These are phyloP conservation scores for Mycena metata DNA, from an alignment of 768 basidiomycete species.

Conservation along the genomic window DNA sequence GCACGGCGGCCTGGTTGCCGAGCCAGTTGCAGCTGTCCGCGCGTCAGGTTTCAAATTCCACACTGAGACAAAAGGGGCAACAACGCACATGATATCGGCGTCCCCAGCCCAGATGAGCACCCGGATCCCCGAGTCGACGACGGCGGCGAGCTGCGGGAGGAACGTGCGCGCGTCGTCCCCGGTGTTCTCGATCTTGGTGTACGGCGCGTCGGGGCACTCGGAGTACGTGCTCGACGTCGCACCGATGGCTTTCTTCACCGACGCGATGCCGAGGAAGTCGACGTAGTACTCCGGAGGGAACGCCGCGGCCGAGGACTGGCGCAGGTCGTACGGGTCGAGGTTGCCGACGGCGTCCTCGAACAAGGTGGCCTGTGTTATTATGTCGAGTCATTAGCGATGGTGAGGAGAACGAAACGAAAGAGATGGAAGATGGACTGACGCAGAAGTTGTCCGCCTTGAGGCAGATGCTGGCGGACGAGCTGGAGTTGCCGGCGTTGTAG, in stretches of 20 bases:
- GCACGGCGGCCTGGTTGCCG: slow-evolving; percentile 56
- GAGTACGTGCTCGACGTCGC: slow-evolving; percentile 59
- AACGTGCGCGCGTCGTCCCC: slow-evolving; percentile 74
- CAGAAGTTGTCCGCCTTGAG: slow-evolving; percentile 65
- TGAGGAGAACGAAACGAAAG: too few species aligned
- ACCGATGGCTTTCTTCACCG: slow-evolving; percentile 61
- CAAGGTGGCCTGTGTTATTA: slow-evolving; percentile 39
- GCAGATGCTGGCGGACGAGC: slow-evolving; percentile 64
- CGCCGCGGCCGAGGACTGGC: slow-evolving; percentile 63
- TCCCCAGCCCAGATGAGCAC: slow-evolving; percentile 65
- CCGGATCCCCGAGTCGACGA: slow-evolving; percentile 59
- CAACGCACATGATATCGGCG: slow-evolving; percentile 64
- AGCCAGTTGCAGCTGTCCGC: slow-evolving; percentile 60
- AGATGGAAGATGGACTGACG: slow-evolving; percentile 55
- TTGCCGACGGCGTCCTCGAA: slow-evolving; percentile 65
- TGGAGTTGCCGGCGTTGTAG: slow-evolving; percentile 64
- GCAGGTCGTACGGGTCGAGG: slow-evolving; percentile 67
- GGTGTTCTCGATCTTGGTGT: slow-evolving; percentile 58
- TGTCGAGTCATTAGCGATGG: not conserved
- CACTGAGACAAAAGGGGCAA: too few species aligned
- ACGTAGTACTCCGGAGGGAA: slow-evolving; percentile 73
- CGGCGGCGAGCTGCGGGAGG: slow-evolving; percentile 61
- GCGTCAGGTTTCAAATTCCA: too few species aligned
- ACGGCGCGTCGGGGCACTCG: slow-evolving; percentile 64
- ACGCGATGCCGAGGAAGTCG: slow-evolving; percentile 51